phyloP scores from a whole-genome alignment of 768 basidiomycete species.

The Dentipellis sp. region DNA sequence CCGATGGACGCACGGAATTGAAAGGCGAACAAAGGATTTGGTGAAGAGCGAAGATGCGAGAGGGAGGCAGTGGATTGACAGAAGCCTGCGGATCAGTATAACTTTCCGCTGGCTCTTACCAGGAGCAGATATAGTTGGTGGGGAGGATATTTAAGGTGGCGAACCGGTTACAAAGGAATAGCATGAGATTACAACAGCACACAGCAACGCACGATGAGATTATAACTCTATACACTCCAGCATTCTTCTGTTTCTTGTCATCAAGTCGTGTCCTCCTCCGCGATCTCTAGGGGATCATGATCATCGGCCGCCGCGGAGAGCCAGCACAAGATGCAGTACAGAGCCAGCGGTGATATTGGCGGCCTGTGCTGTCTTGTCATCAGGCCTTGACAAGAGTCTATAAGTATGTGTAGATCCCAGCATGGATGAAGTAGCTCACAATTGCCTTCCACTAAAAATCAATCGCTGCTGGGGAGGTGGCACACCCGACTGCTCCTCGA shows the following conservation, averaged over 20 bases:
- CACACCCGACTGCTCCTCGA: slow-evolving; percentile 97
- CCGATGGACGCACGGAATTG: slow-evolving; percentile 84
- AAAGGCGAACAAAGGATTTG: slow-evolving; percentile 46
- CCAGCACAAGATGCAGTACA: slow-evolving; percentile 90
- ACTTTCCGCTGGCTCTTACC: slow-evolving; percentile 83
- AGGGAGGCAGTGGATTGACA: slow-evolving; percentile 30
- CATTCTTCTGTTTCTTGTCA: slow-evolving; percentile 16
- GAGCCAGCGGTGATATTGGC: slow-evolving; percentile 79
- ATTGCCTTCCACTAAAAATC: slow-evolving; percentile 88
- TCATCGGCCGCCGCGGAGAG: slow-evolving; percentile 82
- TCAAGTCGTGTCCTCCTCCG: slow-evolving; percentile 12
- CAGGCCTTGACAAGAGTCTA: slow-evolving; percentile 46
- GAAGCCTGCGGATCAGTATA: slow-evolving; percentile 62
- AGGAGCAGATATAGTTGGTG: slow-evolving; percentile 70
- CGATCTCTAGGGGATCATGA: neutral
- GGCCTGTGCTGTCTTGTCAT: slow-evolving; percentile 85
- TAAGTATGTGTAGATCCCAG: neutral
- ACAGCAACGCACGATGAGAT: slow-evolving; percentile 19
- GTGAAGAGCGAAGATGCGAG: slow-evolving; percentile 30
- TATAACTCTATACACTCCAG: neutral
- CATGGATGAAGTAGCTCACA: slow-evolving; percentile 43
- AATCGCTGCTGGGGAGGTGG: slow-evolving; percentile 93
- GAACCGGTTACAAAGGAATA: neutral
- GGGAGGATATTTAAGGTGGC: neutral
- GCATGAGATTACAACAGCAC: slow-evolving; percentile 12